phyloP scores from a whole-genome alignment of 73 alveolate genomes.

The Symbiodinium pilosum region DNA sequence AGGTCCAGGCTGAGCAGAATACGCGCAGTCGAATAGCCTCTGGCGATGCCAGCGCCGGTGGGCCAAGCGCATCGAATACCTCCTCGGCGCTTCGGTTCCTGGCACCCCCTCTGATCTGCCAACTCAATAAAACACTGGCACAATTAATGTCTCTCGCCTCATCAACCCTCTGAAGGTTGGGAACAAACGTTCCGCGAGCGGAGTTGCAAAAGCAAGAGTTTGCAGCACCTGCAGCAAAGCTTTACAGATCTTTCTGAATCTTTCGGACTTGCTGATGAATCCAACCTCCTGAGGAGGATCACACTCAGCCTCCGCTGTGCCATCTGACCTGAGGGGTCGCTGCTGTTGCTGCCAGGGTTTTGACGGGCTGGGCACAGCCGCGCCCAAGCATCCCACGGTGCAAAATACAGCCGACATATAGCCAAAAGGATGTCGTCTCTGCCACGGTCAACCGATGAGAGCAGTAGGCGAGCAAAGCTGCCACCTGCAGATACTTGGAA shows the following conservation, averaged over 20 bases:
- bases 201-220: constrained; percentile 83
- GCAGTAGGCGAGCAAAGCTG: constrained; percentile 51
- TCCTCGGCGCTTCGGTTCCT: constrained; percentile 71
- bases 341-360: not conserved
- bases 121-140: not conserved
- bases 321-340: constrained; percentile 46
- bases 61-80: constrained; percentile 45
- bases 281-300: constrained; percentile 82
- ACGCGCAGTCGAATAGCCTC: constrained; percentile 74
- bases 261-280: not conserved
- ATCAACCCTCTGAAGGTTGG: constrained; percentile 59
- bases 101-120: not conserved
- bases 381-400: constrained; percentile 15
- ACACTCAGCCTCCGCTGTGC: constrained; percentile 55
- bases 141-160: not conserved
- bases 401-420: constrained; percentile 87
- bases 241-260: no score
- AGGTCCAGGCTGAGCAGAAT: constrained; percentile 41
- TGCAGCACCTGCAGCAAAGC: constrained; percentile 46
- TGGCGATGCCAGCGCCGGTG: constrained; percentile 42
- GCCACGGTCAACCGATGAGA: constrained; percentile 37
- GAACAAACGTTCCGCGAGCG: constrained; percentile 72
- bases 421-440: constrained; percentile 77
- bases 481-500: constrained; percentile 10
- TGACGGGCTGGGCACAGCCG: not conserved